These are phyloP conservation scores for Ajuga reptans DNA, from an alignment of 305 asterid genomes.

Conservation along the genomic window DNA sequence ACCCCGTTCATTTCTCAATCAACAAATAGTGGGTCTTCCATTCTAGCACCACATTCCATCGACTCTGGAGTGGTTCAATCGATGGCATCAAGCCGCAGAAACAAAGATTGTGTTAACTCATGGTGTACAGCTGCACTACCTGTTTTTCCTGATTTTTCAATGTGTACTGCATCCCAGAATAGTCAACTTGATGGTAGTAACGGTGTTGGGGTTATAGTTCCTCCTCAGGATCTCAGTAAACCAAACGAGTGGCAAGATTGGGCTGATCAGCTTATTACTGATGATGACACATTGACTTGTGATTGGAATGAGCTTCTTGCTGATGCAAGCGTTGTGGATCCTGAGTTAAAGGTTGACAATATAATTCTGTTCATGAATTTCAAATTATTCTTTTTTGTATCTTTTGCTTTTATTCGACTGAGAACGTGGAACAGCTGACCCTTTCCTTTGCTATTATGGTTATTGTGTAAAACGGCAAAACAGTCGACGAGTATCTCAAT, in stretches of 20 bases:
- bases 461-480: constrained; percentile 16
- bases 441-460: constrained; percentile 14
- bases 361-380: not conserved
- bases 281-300: constrained; percentile 40
- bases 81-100: constrained; percentile 45
- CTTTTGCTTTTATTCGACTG: not conserved
- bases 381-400: constrained; percentile 3
- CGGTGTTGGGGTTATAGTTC: constrained; percentile 21
- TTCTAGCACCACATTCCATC: constrained; percentile 35
- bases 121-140: constrained; percentile 64
- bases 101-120: constrained; percentile 35
- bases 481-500: constrained; percentile 28
- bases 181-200: constrained; percentile 40
- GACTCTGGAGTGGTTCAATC: constrained; percentile 51
- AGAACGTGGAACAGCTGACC: not conserved
- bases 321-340: constrained; percentile 39
- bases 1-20: constrained; percentile 57
- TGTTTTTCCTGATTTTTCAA: constrained; percentile 51
- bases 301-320: constrained; percentile 53
- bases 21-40: constrained; percentile 42
- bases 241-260: constrained; percentile 49
- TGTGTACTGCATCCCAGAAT: constrained; percentile 31
- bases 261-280: constrained; percentile 55
- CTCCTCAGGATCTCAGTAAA: constrained; percentile 38
- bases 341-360: constrained; percentile 32